phyloP scores from a whole-genome alignment of 1,284 basidiomycete species.

The Trametes pubescens region DNA sequence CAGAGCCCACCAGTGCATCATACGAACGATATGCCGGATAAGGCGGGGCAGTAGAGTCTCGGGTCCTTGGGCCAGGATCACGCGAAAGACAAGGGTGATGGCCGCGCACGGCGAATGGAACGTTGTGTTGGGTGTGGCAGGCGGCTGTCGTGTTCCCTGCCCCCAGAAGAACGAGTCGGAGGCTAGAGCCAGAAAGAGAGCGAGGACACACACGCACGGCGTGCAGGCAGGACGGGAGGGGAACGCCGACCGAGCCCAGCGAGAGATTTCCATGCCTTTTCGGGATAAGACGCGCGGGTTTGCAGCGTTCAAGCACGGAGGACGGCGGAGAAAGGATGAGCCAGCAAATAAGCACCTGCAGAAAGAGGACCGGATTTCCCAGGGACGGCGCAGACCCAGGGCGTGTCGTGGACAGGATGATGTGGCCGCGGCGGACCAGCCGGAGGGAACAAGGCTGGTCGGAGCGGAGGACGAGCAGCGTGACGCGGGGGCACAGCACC shows the following conservation, averaged over 20 bases:
- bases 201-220: constrained; percentile 21
- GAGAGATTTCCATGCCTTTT: constrained; percentile 30
- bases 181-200: constrained; percentile 17
- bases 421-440: constrained; percentile 1
- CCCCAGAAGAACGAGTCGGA: neutral
- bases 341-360: constrained; percentile 18
- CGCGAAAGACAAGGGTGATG: constrained; percentile 25
- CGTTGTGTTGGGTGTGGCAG: constrained; percentile 15
- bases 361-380: constrained; percentile 18
- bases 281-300: constrained; percentile 18
- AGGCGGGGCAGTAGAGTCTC: constrained; percentile 14
- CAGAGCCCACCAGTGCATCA: constrained; percentile 10
- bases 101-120: constrained; percentile 6
- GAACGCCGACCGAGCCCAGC: constrained; percentile 15
- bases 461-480: neutral
- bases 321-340: constrained; percentile 18
- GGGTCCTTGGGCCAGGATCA: constrained; percentile 18
- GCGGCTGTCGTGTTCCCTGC: constrained; percentile 17
- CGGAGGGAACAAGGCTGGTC: neutral
- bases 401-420: constrained; percentile 11
- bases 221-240: constrained; percentile 9
- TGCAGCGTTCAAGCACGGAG: constrained; percentile 10
- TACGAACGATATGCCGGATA: constrained; percentile 28
- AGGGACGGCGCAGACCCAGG: neutral
- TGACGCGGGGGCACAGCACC: constrained; percentile 17